Evolutionary conservation across 352 stramenopile genomes (phyloP), one percentile per base, ranked within the genome.

Genomic region (Globisporangium iwayamae): DNA sequence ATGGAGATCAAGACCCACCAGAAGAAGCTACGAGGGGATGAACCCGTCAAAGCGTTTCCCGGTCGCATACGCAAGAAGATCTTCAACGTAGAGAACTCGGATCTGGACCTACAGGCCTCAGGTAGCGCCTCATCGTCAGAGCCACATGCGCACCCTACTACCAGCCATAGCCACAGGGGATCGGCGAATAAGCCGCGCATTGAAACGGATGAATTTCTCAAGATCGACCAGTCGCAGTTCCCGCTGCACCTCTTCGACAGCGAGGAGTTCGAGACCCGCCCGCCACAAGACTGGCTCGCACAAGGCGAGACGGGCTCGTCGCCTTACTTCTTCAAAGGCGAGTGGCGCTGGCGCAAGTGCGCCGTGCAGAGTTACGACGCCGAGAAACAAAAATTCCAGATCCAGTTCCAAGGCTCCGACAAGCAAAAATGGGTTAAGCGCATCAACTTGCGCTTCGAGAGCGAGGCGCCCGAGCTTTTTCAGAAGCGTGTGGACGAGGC

Each of bases 401-500:
- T 97, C 56, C 87, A 93, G 62, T 96, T 97, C 65, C 71, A 91
- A 48, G 85, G 90, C 0, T 89, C 85, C 0, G 90, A 96, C 62
- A 81, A 81, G 39, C 80, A 91, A 22, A 98, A 98, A 61, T 79
- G 71, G 54, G 91, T 98, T 39, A 75, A 81, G 16, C 75, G 93
- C 58, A 95, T 98, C 75, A 98, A 98, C 58, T 70, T 98, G 36
- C 84, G 90, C 43, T 98, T 98, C 65, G 87, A 94, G 43, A 86
- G 62, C 14, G 87, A 98, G 72, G 72, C 79, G 14, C 59, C 75
- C 2, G 68, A 78, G 25, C 57, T 69, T 20, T 98, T 97, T 67
- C 76, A 97, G 60, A 58, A 69, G 28, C 85, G 91, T 4, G 76
- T 96, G 13, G 76, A 89, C 22, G 75, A 79, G 0, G 93, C 93